These are phyloP conservation scores for Lepidium africanum DNA, from an alignment of 345 rosid genomes.

Conservation along the genomic window DNA sequence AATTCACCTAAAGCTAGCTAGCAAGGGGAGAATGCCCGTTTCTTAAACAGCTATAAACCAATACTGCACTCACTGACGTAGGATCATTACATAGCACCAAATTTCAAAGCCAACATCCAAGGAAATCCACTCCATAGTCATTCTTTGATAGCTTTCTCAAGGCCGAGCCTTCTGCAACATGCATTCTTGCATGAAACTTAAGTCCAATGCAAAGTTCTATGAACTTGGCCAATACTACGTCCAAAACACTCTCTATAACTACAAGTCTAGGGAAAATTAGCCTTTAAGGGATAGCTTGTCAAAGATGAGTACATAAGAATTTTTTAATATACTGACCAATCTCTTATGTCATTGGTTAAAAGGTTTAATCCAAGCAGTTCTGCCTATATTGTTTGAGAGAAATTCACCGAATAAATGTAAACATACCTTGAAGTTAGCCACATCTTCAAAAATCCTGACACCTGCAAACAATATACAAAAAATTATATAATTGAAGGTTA, in stretches of 20 bases:
- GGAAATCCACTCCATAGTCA: neutral
- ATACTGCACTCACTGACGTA: neutral
- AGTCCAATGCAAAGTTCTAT: neutral
- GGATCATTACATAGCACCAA: neutral
- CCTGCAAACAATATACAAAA: conserved; percentile 43
- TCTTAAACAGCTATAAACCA: neutral
- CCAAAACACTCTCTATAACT: neutral
- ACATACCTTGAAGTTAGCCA: conserved; percentile 70
- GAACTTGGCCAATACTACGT: neutral
- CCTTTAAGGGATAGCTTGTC: neutral
- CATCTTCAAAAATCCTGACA: conserved; percentile 89
- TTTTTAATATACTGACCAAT: neutral
- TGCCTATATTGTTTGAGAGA: neutral
- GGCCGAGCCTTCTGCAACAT: neutral
- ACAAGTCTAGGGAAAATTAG: neutral
- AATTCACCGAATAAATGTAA: neutral
- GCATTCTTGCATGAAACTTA: neutral
- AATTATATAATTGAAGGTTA: neutral
- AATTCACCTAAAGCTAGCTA: neutral
- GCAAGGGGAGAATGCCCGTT: neutral
- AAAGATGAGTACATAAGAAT: neutral
- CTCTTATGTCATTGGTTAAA: neutral
- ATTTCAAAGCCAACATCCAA: neutral
- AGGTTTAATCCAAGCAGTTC: neutral
- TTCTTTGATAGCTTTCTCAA: neutral